Evolutionary conservation across 768 basidiomycete genomes (phyloP).

Genomic region (Chalciporus piperatus): DNA sequence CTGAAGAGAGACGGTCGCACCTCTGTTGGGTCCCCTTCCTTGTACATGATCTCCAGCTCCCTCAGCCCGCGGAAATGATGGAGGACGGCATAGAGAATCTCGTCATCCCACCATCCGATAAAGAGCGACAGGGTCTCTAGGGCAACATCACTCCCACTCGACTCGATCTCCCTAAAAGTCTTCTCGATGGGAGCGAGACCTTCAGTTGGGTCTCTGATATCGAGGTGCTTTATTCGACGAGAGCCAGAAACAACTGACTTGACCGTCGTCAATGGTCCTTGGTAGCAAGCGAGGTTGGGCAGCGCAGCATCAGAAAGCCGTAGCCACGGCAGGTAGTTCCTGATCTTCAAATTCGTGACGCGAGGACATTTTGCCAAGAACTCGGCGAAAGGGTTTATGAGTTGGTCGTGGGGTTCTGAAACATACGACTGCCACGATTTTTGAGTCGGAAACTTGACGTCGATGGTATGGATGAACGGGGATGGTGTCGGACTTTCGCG

Average conservation of each 20-base stretch:
- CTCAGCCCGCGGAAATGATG: slow-evolving; percentile 35
- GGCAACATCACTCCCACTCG: slow-evolving; percentile 7
- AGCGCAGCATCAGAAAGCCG: slow-evolving; percentile 18
- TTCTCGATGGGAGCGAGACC: slow-evolving; percentile 24
- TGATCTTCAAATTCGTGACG: slow-evolving; percentile 19
- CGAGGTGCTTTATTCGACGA: slow-evolving; percentile 21
- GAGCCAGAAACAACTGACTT: slow-evolving; percentile 19
- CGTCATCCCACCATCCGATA: slow-evolving; percentile 44
- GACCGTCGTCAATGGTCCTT: slow-evolving; percentile 28
- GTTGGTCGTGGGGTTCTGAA: slow-evolving; percentile 26
- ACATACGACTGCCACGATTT: slow-evolving; percentile 29
- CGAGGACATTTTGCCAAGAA: slow-evolving; percentile 26
- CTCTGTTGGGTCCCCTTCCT: slow-evolving; percentile 37
- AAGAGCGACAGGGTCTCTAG: slow-evolving; percentile 35
- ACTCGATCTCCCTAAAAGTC: slow-evolving; percentile 26
- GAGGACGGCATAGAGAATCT: slow-evolving; percentile 42
- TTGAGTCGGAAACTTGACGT: slow-evolving; percentile 30
- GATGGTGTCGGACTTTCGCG: slow-evolving; percentile 15
- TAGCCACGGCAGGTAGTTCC: slow-evolving; percentile 29
- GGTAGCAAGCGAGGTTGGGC: slow-evolving; percentile 18
- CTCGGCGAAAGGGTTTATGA: slow-evolving; percentile 24
- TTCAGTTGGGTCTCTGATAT: slow-evolving; percentile 23
- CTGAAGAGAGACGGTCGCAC: slow-evolving; percentile 24
- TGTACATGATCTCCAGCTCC: slow-evolving; percentile 41
- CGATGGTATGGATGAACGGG: slow-evolving; percentile 27